Evolutionary conservation across 78 protist genomes (phyloP), one percentile per base, ranked within the genome.

Genomic region (Acrasis kona): DNA sequence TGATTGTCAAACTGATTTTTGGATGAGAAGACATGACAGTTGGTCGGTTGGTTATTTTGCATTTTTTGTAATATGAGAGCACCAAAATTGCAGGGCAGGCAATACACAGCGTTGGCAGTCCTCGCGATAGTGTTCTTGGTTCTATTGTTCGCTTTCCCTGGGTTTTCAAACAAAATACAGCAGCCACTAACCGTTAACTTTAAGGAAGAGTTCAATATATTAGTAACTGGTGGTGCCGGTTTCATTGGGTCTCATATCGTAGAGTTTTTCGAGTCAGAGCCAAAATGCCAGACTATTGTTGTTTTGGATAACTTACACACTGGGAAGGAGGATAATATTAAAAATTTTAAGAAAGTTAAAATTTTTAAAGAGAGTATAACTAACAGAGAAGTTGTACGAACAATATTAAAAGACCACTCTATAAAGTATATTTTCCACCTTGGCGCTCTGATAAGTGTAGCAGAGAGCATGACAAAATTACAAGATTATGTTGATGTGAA

Each of bases 401-500:
- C 7, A 41, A 76, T 79, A 19, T 28, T 57, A 5, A 57, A 70
- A 2, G 72, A 41, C 19, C 83, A 61, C 77, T n/a, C n/a, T n/a
- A 31, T 81, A 7, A 19, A 66, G 35, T n/a, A 34, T 4, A 34
- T 65, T 2, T 27, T 81, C 9, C 85, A 81, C 37, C 64, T 81
- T 1, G 85, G 81, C 9, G 85, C 85, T 2, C 57, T 67, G 19
- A 75, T 81, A 5, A 69, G 72, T 3, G 80, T 75, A 2, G 41
- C 72, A 12, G 80, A 81, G 28, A 74, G 77, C 10, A 76, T 81
- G 78, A 3, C 8, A 5, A 5, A 68, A 10, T 78, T 78, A 41
- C 67, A 34, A 29, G 74, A 81, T 12, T 81, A 66, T 72, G 74
- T 38, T 42, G 2, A 32, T 41, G 75, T 32, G 32, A 81, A 81